Percentiles rank a stretch among this genome's conserved stretches.
Evolutionary conservation across 768 basidiomycete species (phyloP).

Genomic region (Pulveroboletus sp.): DNA sequence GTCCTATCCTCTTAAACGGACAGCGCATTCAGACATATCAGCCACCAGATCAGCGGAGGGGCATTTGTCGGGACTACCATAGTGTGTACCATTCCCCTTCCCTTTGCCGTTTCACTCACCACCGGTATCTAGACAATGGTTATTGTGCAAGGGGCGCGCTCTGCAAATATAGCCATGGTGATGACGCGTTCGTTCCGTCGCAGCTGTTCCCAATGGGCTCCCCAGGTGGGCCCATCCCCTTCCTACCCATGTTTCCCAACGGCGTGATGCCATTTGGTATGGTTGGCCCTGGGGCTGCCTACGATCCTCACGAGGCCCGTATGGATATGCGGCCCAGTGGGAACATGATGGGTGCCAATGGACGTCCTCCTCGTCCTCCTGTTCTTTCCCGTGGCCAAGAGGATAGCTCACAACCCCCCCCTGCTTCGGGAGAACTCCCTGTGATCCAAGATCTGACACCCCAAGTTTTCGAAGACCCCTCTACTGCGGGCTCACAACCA

Average conservation of each 20-base stretch:
- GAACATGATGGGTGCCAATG: constrained; percentile 25
- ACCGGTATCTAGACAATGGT: constrained; percentile 64
- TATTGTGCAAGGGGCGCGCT: constrained; percentile 85
- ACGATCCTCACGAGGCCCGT: constrained; percentile 75
- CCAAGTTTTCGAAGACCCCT: constrained; percentile 34
- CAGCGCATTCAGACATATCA: constrained; percentile 60
- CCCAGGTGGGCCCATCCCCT: constrained; percentile 47
- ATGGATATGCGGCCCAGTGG: constrained; percentile 76
- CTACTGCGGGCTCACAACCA: constrained; percentile 20
- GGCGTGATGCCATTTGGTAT: constrained; percentile 56
- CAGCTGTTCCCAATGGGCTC: constrained; percentile 61
- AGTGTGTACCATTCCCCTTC: constrained; percentile 51
- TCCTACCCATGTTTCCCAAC: constrained; percentile 66
- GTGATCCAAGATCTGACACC: constrained; percentile 86
- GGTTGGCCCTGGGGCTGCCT: constrained; percentile 46
- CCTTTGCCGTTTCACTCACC: constrained; percentile 8
- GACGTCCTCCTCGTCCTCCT: constrained; percentile 51
- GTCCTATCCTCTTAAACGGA: constrained; percentile 32
- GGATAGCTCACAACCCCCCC: constrained; percentile 41
- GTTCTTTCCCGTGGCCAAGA: constrained; percentile 56
- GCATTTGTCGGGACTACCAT: constrained; percentile 89
- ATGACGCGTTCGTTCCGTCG: constrained; percentile 77
- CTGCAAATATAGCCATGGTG: constrained; percentile 93
- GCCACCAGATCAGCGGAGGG: constrained; percentile 70
- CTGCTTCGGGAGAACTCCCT: constrained; percentile 68